Evolutionary conservation across 306 rosid species (phyloP).

Genomic region (Begonia loranthoides): DNA sequence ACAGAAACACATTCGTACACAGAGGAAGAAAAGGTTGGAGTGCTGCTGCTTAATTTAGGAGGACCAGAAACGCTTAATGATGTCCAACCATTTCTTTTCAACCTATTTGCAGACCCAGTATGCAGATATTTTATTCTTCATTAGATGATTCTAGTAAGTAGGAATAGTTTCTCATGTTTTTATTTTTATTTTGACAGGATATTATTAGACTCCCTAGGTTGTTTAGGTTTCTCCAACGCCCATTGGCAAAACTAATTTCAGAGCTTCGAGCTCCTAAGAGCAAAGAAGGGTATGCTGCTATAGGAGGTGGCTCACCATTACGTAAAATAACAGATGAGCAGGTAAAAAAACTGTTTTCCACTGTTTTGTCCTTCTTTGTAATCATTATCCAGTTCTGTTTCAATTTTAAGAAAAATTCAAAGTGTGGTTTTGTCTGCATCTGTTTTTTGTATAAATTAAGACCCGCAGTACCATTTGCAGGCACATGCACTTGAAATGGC

Average conservation of each 20-base stretch:
- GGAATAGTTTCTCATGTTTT: constrained; percentile 8
- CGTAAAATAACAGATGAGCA: constrained; percentile 92
- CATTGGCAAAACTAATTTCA: constrained; percentile 78
- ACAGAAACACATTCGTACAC: constrained; percentile 31
- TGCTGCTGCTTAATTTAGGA: constrained; percentile 89
- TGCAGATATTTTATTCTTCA: constrained; percentile 6
- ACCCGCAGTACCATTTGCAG: constrained; percentile 26
- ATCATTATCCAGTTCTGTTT: background rate
- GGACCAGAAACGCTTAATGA: constrained; percentile 94
- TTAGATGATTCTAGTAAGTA: background rate
- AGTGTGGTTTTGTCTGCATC: background rate
- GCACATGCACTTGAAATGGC: constrained; percentile 77
- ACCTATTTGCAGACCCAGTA: constrained; percentile 97
- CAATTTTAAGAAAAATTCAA: background rate
- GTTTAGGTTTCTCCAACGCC: constrained; percentile 76
- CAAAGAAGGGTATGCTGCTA: constrained; percentile 95
- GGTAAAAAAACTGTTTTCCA: constrained; percentile 25
- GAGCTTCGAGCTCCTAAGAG: constrained; percentile 89
- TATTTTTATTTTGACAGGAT: constrained; percentile 37
- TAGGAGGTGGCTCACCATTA: constrained; percentile 98
- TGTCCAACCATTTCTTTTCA: constrained; percentile 89
- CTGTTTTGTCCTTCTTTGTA: background rate
- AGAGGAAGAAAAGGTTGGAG: constrained; percentile 75
- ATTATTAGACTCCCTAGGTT: constrained; percentile 91
- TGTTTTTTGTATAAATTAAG: constrained; percentile 1